These are phyloP conservation scores for Uronychia setigera DNA, from an alignment of 73 alveolate genomes.

Conservation along the genomic window DNA sequence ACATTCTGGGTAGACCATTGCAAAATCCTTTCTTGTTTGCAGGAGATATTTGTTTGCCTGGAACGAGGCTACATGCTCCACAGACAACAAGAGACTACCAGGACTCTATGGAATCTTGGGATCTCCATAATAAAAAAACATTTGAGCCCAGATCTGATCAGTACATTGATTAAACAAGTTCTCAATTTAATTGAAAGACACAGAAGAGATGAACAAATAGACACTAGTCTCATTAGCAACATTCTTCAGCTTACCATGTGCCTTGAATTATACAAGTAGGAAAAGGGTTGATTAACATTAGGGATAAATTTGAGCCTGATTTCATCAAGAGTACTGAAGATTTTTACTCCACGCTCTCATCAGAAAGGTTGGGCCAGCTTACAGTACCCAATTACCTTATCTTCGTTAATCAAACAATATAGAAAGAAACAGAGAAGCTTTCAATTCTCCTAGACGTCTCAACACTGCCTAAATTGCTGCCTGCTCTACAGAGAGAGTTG, in stretches of 20 bases:
- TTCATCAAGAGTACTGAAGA: not conserved
- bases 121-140: not conserved
- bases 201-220: not conserved
- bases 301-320: not conserved
- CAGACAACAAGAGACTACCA: not conserved
- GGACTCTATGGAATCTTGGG: not conserved
- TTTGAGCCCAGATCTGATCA: not conserved
- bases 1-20: not conserved
- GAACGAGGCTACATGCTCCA: not conserved
- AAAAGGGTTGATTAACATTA: not conserved
- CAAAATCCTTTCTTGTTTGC: not conserved
- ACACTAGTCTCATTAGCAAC: not conserved
- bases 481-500: not conserved
- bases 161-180: not conserved
- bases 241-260: not conserved
- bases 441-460: not conserved
- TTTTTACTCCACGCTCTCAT: not conserved
- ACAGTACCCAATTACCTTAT: conserved; percentile 11
- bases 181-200: not conserved
- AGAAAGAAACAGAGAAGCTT: conserved; percentile 9
- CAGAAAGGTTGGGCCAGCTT: not conserved
- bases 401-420: not conserved
- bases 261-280: not conserved
- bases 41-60: not conserved
- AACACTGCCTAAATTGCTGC: not conserved